Evolutionary conservation across 768 basidiomycete genomes (phyloP), one percentile per base, ranked within the genome.

Genomic region (Flagelloscypha sp.): DNA sequence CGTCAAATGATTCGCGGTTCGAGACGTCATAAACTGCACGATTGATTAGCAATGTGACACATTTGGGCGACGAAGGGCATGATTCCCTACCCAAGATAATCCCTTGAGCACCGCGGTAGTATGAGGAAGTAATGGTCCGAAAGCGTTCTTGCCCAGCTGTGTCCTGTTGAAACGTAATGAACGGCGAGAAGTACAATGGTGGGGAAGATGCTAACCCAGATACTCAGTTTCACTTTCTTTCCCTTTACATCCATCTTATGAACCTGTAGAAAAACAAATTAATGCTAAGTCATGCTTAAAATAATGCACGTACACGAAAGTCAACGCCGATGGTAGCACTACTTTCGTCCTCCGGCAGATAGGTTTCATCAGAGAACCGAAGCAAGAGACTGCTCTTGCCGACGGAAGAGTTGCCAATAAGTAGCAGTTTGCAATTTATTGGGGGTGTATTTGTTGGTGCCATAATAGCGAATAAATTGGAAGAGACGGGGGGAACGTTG

Each of bases 91-190:
- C 81, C 30, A 88, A 68, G 48, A 88, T 83, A 56, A 98, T 98
- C 44, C 95, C 95, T 56, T 94, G 90, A 31, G 95, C 95, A 27
- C 95, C 95, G 41, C 95, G 79, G 68, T 99, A 99, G 72, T 99
- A 99, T n/a, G 93, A 89, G 3, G 93, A 90, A 6, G 95, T 98
- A 58, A 99, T 99, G 10, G 95, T 98, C 43, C 95, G 78, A 83
- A 97, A 97, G 20, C 93, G 79, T 61, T 99, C 95, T 61, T 99
- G 95, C 0, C 95, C 94, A 33, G 92, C 89, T 0, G 90, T 94
- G 48, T 95, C 89, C 89, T 92, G 47, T n/a, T 10, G 17, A 18
- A 3, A 28, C 38, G 16, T 37, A 28, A 8, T n/a, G 15, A 15
- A 33, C 15, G 11, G 16, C 4, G 30, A 33, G 35, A 16, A 22